Base-by-base conservation (phyloP, 306 rosid species). In the Cicer pinnatifidum region DNA sequence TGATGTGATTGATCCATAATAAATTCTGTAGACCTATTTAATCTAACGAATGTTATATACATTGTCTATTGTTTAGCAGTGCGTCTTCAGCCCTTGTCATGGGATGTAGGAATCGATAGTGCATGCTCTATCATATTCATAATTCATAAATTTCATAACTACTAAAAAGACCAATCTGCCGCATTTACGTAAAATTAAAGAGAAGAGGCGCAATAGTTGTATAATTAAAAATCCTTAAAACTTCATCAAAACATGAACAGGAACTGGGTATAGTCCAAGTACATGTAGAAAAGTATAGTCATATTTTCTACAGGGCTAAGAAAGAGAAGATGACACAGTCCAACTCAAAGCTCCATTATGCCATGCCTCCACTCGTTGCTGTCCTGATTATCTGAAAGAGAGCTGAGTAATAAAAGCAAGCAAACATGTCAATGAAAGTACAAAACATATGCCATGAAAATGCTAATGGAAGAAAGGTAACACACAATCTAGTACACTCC, bases 341-440 rank as follows among this genome's bases (percentile, higher is more conserved):
- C 66, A 60, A 54, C 73, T 47, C 44, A 40, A 41, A 74, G 57
- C 44, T 71, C 38, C 73, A 77, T 83, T 82, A 92, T 28, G 90
- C 98, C 98, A 90, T 82, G 88, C 96, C 98, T 78, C 98, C 96
- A 52, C 90, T 88, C 1, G 96, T 82, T 74, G 98, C 98, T 71
- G 96, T 92, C 88, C 98, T 88, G 89, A 92, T 92, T 79, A 92
- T 90, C 92, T 92, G 98, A 82, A 92, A 92, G 56, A 92, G 92
- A 76, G 98, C 98, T 92, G 97, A 56, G 38, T 54, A 68, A 80
- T 17, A 57, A 50, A 72, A 20, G 9, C 60, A 3, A 67, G 23
- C 39, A 17, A 57, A 4, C 2, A 11, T 33, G 35, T 86, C 71
- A 86, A 73, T n/a, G 65, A 50, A 47, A 69, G 38, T 51, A 11